Base-by-base conservation (phyloP, 2,329 filamentous ascomycete species). In the Trichoderma citrinoviride region DNA sequence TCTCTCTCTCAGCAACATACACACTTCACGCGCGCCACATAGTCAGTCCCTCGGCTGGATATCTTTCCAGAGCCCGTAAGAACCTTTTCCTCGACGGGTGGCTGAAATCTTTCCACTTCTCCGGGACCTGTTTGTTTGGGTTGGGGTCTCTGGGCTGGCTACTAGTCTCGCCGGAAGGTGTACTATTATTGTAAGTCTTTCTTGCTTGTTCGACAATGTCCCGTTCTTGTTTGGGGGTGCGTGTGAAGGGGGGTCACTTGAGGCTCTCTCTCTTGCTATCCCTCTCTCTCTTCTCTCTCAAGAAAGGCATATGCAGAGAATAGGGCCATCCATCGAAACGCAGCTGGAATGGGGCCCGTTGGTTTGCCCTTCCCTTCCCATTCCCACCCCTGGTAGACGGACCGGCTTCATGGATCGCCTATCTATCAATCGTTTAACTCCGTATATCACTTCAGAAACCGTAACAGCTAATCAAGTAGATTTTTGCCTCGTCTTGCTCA, bases 21-120 rank as follows among this genome's bases (percentile, higher is more conserved):
- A 33, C 29, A 29, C n/a, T n/a, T n/a, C 29, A 29, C 29, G 8
- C 29, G 10, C 33, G 33, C 33, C 10, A 37, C 33, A 12, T 12
- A 37, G 14, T 4, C 33, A 37, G 14, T 4, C 33, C 10, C 14
- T 29, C 14, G 33, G 33, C 33, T 10, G 8, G 7, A 8, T 10
- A 10, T 33, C 29, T 1, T 33, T 33, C n/a, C 7, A 33, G 6
- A 33, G 7, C 29, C n/a, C 10, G 29, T 33, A 33, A 33, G 8
- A 10, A 12, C 3, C 10, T 14, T 14, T 21, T 10, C n/a, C n/a
- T n/a, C n/a, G 15, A 44, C 21, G 40, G 40, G 41, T 61, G 46
- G 27, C 61, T 52, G 41, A 56, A 56, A 64, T 64, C 50, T 47
- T 64, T 64, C 52, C 61, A 64, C 52, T 49, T 64, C 61, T 64